These are phyloP conservation scores for Neopestalotiopsis sp. DNA, from an alignment of 2,329 filamentous ascomycete genomes.

Conservation along the genomic window DNA sequence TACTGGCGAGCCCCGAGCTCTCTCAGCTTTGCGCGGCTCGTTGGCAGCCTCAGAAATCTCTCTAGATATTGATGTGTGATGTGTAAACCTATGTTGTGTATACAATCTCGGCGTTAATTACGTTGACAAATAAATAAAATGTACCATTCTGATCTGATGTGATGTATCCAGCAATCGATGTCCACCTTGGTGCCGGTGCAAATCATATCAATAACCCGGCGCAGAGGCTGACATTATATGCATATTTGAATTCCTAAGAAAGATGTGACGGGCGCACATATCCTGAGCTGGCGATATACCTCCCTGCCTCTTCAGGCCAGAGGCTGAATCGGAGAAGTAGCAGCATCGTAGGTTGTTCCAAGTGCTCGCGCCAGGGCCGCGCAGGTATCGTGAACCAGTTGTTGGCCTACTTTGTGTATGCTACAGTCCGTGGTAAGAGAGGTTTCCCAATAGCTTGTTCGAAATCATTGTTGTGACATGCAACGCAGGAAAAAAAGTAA, in stretches of 20 bases:
- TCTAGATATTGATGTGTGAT: neutral
- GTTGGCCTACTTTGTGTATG: constrained; percentile 2
- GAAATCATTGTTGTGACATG: neutral
- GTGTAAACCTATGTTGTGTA: neutral
- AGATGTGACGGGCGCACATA: too few relatives aligned
- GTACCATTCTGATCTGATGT: too few relatives aligned
- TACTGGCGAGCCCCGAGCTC: neutral
- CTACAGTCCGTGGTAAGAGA: neutral
- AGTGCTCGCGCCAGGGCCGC: constrained; percentile 8
- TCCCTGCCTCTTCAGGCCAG: neutral
- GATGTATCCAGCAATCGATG: too few relatives aligned
- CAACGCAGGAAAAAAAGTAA: neutral
- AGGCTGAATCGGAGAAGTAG: neutral
- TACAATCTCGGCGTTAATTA: neutral
- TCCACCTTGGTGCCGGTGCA: too few relatives aligned
- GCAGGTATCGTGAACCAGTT: constrained; percentile 15
- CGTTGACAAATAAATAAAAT: neutral
- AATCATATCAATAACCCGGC: too few relatives aligned
- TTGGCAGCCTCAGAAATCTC: neutral
- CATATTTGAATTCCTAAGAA: too few relatives aligned
- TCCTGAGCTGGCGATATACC: too few relatives aligned
- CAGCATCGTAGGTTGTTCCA: constrained; percentile 7
- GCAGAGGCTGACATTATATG: too few relatives aligned
- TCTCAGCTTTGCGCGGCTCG: constrained; percentile 1
- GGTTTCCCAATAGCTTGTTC: neutral